Base-by-base conservation (phyloP, 129 eudicot genomes). In the Flaveria sonorensis region DNA sequence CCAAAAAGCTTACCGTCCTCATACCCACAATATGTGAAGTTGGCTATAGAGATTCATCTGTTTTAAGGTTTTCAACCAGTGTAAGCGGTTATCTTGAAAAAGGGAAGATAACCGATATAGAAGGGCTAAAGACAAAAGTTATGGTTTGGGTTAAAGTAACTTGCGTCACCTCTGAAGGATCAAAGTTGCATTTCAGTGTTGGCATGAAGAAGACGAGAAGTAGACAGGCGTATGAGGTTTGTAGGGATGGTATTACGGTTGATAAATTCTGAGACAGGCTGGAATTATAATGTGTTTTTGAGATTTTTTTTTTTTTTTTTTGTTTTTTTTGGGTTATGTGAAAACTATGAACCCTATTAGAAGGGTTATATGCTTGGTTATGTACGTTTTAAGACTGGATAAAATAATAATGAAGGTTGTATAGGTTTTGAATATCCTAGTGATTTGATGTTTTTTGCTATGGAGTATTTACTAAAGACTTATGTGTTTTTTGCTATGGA, bases 101-200 rank as follows among this genome's bases (percentile, higher is more conserved):
- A 45, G 97, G 98, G 28, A 93, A 90, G 81, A 73, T 93, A 53
- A 83, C 75, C 7, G 98, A 93, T 18, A 79, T 93, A 24, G 98
- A 90, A 72, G 98, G 98, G 71, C 81, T 93, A 15, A 93, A 93
- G 73, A 93, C 98, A 5, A 93, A 93, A 81, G 96, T 90, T 77
- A 75, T 93, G 79, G 84, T 93, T 7, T 93, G 98, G 98, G 88
- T 81, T 2, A 88, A 90, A 80, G 96, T 93, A 53, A 87, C 91
- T 8, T 77, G 88, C 71, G 85, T 93, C 68, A 42, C 89, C 0
- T 84, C 87, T 26, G 98, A 93, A 63, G 87, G 86, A 30, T 84
- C 97, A 6, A 90, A 90, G 88, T 32, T 93, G 73, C 55, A 88
- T 72, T 84, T 93, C 83, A 85, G 96, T 1, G 91, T 92, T 39